phyloP scores from a whole-genome alignment of 495 filamentous ascomycete species.

The Penicillium bialowiezense region DNA sequence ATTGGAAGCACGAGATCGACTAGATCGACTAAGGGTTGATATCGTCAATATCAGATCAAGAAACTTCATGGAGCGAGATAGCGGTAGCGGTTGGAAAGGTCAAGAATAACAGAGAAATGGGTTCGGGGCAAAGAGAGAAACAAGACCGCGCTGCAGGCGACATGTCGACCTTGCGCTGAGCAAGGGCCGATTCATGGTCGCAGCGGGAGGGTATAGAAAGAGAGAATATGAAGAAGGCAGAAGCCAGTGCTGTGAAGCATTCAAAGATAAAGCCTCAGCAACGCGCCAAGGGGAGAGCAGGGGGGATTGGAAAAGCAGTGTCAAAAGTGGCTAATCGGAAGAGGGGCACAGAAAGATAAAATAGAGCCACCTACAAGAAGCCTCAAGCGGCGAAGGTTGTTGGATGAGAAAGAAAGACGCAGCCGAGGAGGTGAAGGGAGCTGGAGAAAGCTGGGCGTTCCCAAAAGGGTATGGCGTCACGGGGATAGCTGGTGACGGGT shows the following conservation, averaged over 20 bases:
- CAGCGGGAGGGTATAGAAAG: constrained; percentile 12
- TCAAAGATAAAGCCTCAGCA: constrained; percentile 15
- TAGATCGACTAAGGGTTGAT: constrained; percentile 39
- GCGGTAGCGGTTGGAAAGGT: constrained; percentile 18
- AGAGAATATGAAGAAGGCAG: constrained; percentile 14
- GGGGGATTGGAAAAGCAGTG: constrained; percentile 13
- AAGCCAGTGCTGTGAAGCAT: constrained; percentile 13
- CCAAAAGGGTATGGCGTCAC: constrained; percentile 5
- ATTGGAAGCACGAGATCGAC: constrained; percentile 24
- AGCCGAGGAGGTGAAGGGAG: constrained; percentile 15
- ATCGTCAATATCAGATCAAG: constrained; percentile 41
- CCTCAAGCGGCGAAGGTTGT: constrained; percentile 26
- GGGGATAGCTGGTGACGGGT: constrained; percentile 1
- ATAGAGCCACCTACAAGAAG: constrained; percentile 50
- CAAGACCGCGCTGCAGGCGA: constrained; percentile 10
- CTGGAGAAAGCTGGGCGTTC: constrained; percentile 23
- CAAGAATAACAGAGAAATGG: constrained; percentile 18
- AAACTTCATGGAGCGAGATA: constrained; percentile 23
- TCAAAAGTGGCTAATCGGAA: constrained; percentile 14
- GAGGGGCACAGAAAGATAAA: constrained; percentile 23
- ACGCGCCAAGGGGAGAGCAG: constrained; percentile 25
- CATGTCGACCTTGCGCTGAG: constrained; percentile 1
- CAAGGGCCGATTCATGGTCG: constrained; percentile 1
- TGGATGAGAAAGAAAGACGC: constrained; percentile 16
- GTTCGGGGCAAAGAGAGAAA: constrained; percentile 19